A percentile compares a stretch with the other conserved stretches of the same genome.
Conservation (phyloP, 495 filamentous ascomycete genomes). For the Diplogelasinospora grovesii region DNA sequence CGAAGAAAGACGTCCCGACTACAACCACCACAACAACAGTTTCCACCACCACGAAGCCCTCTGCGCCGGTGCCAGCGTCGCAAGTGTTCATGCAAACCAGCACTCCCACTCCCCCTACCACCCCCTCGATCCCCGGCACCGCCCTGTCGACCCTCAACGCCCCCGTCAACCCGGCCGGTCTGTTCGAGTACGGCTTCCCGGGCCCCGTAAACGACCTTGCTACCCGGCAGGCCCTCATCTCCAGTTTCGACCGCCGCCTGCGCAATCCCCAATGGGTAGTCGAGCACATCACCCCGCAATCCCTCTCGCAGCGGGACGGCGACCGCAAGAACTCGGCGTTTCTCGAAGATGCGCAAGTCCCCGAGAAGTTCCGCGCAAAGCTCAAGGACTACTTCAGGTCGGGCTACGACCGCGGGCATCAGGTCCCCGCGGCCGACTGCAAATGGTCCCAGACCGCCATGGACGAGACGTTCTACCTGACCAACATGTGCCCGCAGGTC, state of each 20-base stretch:
- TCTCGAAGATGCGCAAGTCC: constrained; percentile 71
- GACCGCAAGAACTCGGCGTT: constrained; percentile 83
- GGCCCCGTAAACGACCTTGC: constrained; percentile 82
- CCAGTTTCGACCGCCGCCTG: constrained; percentile 83
- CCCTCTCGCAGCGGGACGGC: constrained; percentile 63
- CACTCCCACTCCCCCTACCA: constrained; percentile 2
- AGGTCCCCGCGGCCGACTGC: constrained; percentile 94
- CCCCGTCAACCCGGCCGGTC: constrained; percentile 77
- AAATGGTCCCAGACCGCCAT: constrained; percentile 93
- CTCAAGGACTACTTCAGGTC: constrained; percentile 88
- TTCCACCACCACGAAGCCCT: constrained; percentile 23
- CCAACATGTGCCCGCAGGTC: constrained; percentile 97
- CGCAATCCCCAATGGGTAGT: constrained; percentile 94
- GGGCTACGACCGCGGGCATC: constrained; percentile 94
- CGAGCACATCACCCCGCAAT: constrained; percentile 93
- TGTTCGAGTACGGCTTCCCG: constrained; percentile 96
- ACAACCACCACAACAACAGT: constrained; percentile 39
- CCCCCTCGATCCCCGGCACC: constrained; percentile 30
- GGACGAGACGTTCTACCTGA: constrained; percentile 86
- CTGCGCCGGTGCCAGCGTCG: constrained; percentile 39
- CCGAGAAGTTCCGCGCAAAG: constrained; percentile 79
- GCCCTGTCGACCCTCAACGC: constrained; percentile 19
- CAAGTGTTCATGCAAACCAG: constrained; percentile 25
- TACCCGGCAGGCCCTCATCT: constrained; percentile 64
- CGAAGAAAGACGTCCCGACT: constrained; percentile 37